Conservation (phyloP, 129 eudicot species). For the Heracleum sosnowskyi region DNA sequence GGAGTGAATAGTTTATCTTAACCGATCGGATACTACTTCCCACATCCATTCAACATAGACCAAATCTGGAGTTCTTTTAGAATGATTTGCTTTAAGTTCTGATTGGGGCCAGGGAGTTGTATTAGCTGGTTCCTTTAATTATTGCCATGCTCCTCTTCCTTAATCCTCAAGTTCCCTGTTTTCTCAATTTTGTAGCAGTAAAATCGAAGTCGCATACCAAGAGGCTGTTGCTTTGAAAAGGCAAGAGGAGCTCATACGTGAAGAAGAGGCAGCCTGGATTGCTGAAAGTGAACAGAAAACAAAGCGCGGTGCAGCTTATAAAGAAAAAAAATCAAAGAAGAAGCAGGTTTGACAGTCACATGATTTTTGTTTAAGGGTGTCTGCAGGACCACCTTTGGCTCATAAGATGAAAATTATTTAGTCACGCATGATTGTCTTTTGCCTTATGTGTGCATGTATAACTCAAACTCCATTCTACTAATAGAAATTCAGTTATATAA, state of each 20-base stretch:
- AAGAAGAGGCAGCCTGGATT: conserved; percentile 88
- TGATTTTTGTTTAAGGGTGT: not conserved
- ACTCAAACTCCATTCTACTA: not conserved
- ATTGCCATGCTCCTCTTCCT: not conserved
- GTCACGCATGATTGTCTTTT: not conserved
- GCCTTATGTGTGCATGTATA: not conserved
- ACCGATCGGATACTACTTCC: not conserved
- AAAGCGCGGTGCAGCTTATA: conserved; percentile 59
- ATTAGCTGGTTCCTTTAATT: not conserved
- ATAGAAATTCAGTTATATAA: not conserved
- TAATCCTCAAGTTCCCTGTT: not conserved
- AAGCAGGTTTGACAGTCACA: conserved; percentile 59
- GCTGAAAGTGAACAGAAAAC: conserved; percentile 79
- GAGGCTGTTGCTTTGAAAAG: conserved; percentile 92
- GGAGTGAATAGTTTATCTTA: not conserved
- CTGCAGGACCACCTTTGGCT: not conserved
- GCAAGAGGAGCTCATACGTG: conserved; percentile 99
- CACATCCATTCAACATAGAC: not conserved
- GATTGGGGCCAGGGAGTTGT: not conserved
- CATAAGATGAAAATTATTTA: not conserved
- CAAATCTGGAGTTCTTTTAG: not conserved
- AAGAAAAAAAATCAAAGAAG: conserved; percentile 85
- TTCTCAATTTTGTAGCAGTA: conserved; percentile 39
- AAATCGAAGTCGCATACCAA: conserved; percentile 94
- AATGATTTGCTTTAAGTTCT: not conserved